Conservation (phyloP, 208 protist species). For the Porcisia deanei region DNA sequence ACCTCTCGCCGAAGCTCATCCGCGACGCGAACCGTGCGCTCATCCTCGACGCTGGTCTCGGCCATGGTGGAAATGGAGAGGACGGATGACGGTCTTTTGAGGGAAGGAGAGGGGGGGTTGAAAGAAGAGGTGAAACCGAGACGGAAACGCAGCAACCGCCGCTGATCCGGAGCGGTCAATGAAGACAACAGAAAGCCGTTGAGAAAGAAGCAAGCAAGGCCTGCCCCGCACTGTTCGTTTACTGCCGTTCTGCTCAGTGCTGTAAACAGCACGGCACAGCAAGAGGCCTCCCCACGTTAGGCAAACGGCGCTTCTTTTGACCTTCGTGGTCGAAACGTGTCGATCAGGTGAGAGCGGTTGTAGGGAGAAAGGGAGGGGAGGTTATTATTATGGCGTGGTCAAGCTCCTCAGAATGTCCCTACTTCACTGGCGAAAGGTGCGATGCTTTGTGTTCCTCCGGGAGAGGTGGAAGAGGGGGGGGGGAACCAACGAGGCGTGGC, state of each 20-base stretch:
- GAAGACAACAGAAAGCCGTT: no score
- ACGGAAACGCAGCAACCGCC: neutral
- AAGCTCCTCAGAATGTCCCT: neutral
- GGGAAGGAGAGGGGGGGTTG: neutral
- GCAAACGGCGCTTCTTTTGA: neutral
- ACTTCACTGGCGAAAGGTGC: neutral
- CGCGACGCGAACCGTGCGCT: conserved; percentile 31
- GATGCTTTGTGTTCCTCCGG: neutral
- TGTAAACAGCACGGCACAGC: conserved; percentile 1
- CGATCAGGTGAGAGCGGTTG: neutral
- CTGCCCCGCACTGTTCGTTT: neutral
- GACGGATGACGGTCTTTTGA: no score
- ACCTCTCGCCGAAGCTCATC: conserved; percentile 41
- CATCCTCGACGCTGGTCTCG: conserved; percentile 1
- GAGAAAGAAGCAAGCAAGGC: neutral
- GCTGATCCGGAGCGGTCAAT: neutral
- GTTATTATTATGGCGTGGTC: no score
- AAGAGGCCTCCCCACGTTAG: neutral
- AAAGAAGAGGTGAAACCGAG: neutral
- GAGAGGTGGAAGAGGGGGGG: neutral
- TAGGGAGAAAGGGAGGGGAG: no score
- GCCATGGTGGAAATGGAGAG: neutral
- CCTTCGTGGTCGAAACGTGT: neutral
- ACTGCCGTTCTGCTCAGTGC: neutral
- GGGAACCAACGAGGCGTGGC: neutral